Evolutionary conservation across 2,329 filamentous ascomycete species (phyloP).

Genomic region (Diaporthe sp.): DNA sequence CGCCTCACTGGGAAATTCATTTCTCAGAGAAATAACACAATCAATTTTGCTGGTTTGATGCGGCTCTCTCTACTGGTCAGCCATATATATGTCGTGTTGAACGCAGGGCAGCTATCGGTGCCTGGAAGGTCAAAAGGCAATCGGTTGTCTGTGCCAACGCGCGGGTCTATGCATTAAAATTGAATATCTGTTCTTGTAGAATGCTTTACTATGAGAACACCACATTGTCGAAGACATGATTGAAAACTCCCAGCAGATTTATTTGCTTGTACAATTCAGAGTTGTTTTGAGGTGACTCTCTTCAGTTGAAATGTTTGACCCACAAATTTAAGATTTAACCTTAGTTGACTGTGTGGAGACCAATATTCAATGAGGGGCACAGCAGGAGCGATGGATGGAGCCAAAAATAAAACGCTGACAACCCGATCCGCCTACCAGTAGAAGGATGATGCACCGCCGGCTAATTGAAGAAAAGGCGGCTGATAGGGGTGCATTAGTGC

Average conservation of each 20-base stretch:
- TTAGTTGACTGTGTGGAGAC: neutral
- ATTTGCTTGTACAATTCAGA: neutral
- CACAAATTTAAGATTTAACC: slow-evolving; percentile 15
- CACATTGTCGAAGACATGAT: neutral
- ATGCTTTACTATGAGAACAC: too few relatives aligned
- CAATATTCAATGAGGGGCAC: neutral
- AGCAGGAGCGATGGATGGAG: neutral
- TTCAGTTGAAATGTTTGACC: neutral
- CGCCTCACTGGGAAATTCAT: neutral
- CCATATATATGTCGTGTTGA: neutral
- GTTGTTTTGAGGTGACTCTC: neutral
- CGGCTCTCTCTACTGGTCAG: neutral
- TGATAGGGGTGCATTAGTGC: neutral
- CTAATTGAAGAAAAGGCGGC: neutral
- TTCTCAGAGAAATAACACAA: neutral
- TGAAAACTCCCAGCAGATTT: too few relatives aligned
- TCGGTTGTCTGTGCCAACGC: neutral
- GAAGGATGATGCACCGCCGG: neutral
- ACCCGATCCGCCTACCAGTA: neutral
- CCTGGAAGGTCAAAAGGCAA: neutral
- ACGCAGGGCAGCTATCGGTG: neutral
- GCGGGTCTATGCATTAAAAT: neutral
- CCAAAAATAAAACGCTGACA: neutral
- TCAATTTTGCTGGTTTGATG: neutral
- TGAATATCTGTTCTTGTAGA: neutral